Evolutionary conservation across 176 grass and related monocot species (phyloP).

Genomic region (Urochloa ruziziensis): DNA sequence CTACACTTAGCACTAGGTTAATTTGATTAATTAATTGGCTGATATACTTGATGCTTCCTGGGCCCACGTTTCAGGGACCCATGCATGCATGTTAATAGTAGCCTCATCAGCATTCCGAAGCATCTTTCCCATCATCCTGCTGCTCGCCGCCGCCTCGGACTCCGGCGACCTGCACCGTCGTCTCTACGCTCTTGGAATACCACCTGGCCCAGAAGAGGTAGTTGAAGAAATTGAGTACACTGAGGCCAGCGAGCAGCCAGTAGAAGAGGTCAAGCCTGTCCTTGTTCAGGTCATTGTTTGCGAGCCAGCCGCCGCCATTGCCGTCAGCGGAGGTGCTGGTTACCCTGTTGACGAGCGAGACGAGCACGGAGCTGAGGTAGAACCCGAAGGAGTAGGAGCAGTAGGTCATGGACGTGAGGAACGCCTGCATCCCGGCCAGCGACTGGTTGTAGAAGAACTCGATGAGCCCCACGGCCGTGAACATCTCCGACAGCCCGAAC

Average conservation of each 20-base stretch:
- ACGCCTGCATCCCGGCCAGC: slow-evolving; percentile 76
- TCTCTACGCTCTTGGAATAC: slow-evolving; percentile 58
- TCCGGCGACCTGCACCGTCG: slow-evolving; percentile 42
- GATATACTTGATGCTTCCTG: not conserved
- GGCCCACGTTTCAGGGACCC: not conserved
- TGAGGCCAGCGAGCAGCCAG: slow-evolving; percentile 73
- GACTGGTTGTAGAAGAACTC: slow-evolving; percentile 98
- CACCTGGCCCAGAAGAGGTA: slow-evolving; percentile 86
- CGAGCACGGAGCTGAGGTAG: slow-evolving; percentile 88
- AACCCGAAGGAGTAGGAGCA: slow-evolving; percentile 97
- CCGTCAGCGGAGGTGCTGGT: not conserved
- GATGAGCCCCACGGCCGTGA: slow-evolving; percentile 87
- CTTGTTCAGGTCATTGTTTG: slow-evolving; percentile 90
- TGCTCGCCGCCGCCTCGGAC: slow-evolving; percentile 29
- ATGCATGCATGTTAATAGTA: not conserved
- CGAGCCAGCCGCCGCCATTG: slow-evolving; percentile 49
- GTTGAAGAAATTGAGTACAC: slow-evolving; percentile 81
- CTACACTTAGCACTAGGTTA: slow-evolving; percentile 29
- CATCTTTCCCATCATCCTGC: slow-evolving; percentile 32
- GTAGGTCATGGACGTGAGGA: slow-evolving; percentile 90
- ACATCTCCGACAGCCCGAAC: slow-evolving; percentile 92
- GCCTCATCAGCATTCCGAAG: not conserved
- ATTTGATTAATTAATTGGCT: slow-evolving; percentile 7
- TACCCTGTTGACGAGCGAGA: slow-evolving; percentile 66
- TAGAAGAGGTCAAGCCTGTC: slow-evolving; percentile 88